Conservation (phyloP, 1,284 basidiomycete species). For the Ustilago hordei region DNA sequence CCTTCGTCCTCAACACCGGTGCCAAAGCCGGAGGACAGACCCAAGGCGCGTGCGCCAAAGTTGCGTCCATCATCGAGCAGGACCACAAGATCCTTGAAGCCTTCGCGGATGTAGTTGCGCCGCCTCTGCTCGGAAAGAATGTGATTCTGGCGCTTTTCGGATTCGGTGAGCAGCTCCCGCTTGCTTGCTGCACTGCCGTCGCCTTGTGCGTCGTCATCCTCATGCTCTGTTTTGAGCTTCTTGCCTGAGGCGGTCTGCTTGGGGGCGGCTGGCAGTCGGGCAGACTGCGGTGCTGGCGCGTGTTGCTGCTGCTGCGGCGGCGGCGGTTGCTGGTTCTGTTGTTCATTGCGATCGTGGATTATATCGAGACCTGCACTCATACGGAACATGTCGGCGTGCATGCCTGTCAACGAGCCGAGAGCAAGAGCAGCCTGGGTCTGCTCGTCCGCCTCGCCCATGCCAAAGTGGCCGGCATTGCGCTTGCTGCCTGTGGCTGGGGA, state of each 20-base stretch:
- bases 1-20: conserved; percentile 68
- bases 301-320: conserved; percentile 1
- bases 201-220: conserved; percentile 30
- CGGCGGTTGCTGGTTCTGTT: not conserved
- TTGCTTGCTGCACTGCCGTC: conserved; percentile 29
- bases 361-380: conserved; percentile 50
- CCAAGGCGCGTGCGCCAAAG: conserved; percentile 65
- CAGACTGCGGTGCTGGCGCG: conserved; percentile 13
- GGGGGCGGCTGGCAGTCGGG: conserved; percentile 13
- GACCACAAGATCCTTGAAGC: conserved; percentile 66
- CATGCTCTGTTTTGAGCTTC: conserved; percentile 58
- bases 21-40: conserved; percentile 64
- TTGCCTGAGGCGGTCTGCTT: conserved; percentile 39
- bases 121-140: conserved; percentile 66
- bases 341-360: conserved; percentile 5
- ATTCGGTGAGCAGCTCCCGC: conserved; percentile 59
- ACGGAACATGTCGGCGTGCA: conserved; percentile 56
- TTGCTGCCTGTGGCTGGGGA: conserved; percentile 43
- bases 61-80: conserved; percentile 64
- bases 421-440: conserved; percentile 49
- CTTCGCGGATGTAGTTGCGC: conserved; percentile 66
- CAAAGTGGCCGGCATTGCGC: conserved; percentile 40
- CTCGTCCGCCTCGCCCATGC: conserved; percentile 37
- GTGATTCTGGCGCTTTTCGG: conserved; percentile 65
- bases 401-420: conserved; percentile 39